Base-by-base conservation (phyloP, 139 green algal genomes). In the Coccomyxa sp. region DNA sequence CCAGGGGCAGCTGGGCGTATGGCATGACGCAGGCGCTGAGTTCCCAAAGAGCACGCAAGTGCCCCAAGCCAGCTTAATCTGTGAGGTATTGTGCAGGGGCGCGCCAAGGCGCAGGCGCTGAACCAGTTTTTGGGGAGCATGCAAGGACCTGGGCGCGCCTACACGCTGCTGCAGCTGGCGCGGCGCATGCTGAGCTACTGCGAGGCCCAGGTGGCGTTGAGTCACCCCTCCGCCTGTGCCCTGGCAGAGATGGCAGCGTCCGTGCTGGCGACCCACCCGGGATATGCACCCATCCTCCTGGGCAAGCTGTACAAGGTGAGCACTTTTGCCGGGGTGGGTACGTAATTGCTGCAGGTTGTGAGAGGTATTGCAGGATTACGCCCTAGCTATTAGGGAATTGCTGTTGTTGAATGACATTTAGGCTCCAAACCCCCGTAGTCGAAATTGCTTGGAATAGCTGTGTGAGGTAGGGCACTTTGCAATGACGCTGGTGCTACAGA, bases 161-260 rank as follows among this genome's bases (percentile, higher is more conserved):
- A 89, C 40, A 84, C 83, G 12, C 69, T 88, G 64, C 68, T 93
- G n/a, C 88, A 89, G 55, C 84, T 94, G 37, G 85, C 83, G 39
- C 81, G 73, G 77, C 92, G 91, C 77, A 70, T 92, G 38, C 18
- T 90, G 36, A 83, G 78, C 39, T 87, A 92, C 80, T 92, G 87
- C 81, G 88, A 92, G 69, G 84, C 78, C 9, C 83, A 87, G 80
- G 83, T 92, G 55, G 83, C 80, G 7, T 79, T 82, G 68, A 82
- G 89, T 31, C 78, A 91, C 80, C 82, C 86, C 36, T 92, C 89
- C 70, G 88, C 88, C 5, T 94, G 93, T 74, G 88, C 90, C 0
- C 77, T 93, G 16, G 89, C 85, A 2, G 83, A 89, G 44, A 89
- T 93, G 55, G 74, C 86, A 31, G 90, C 92, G 58, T 86, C 89